These are phyloP conservation scores for Stemphylium beticola DNA, from an alignment of 2,329 filamentous ascomycete genomes.

Conservation along the genomic window DNA sequence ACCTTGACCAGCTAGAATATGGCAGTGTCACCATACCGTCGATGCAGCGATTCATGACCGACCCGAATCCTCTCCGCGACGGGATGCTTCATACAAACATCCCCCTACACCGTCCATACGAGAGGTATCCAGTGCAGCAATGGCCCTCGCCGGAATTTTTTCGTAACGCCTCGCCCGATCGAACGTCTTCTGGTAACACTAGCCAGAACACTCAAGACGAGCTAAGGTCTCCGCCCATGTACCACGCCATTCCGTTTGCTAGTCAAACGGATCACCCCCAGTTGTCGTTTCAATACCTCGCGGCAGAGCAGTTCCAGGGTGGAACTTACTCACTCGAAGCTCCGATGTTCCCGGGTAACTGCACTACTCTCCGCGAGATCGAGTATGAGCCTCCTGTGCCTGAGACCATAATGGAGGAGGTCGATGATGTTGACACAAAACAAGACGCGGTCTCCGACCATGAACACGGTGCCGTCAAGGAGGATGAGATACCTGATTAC, in stretches of 20 bases:
- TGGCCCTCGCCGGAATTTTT: slow-evolving; percentile 30
- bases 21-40: slow-evolving; percentile 33
- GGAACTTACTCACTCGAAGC: slow-evolving; percentile 19
- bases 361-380: slow-evolving; percentile 37
- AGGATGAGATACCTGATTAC: slow-evolving; percentile 20
- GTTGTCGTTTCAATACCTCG: slow-evolving; percentile 24
- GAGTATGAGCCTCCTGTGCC: slow-evolving; percentile 40
- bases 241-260: slow-evolving; percentile 23
- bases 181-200: slow-evolving; percentile 41
- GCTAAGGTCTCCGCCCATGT: slow-evolving; percentile 32
- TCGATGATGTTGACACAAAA: slow-evolving; percentile 30
- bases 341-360: slow-evolving; percentile 21
- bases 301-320: slow-evolving; percentile 22
- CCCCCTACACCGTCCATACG: slow-evolving; percentile 23
- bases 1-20: slow-evolving; percentile 25
- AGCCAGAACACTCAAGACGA: slow-evolving; percentile 43
- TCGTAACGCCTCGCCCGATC: slow-evolving; percentile 44
- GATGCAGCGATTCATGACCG: slow-evolving; percentile 46
- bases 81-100: slow-evolving; percentile 40
- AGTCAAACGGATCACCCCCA: slow-evolving; percentile 29
- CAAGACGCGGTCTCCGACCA: slow-evolving; percentile 28
- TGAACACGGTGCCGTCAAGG: slow-evolving; percentile 22
- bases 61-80: slow-evolving; percentile 32
- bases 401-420: slow-evolving; percentile 35
- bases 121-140: slow-evolving; percentile 24